Evolutionary conservation across 176 grass and related monocot genomes (phyloP), one percentile per base, ranked within the genome.

Genomic region (Thalia dealbata): DNA sequence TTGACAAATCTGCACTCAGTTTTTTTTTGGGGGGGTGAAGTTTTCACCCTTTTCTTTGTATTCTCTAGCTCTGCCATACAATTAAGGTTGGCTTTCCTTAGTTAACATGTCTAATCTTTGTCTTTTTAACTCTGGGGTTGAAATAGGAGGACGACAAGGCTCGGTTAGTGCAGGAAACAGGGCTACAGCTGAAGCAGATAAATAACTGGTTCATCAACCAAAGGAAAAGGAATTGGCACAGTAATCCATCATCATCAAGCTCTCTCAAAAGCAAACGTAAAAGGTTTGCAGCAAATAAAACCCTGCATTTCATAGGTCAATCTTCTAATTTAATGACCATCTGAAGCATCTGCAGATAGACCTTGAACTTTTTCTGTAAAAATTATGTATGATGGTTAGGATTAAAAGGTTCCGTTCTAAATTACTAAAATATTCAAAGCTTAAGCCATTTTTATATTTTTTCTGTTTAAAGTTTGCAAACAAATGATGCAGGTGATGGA

Each of bases 131-230:
- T 38, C 1, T 38, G 32, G 19, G 54, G 54, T 58, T 19, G 6
- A 58, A n/a, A 69, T 82, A 97, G 93, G 93, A 97, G 81, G 93
- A 97, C 62, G 93, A 97, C 75, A 97, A 97, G 55, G 89, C 89
- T 35, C 74, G 81, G 16, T 80, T 97, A 71, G 93, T 97, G 32
- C 89, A 97, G 71, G 93, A 97, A 81, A 92, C 93, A 72, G 93
- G 93, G 32, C 43, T 97, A 50, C 93, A 97, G 70, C 84, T 97
- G 23, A 97, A 97, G 83, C 93, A 97, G 73, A 97, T 97, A 28
- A 97, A 97, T 79, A 97, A 97, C 52, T 97, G 93, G 93, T 97
- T 97, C 58, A 97, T 97, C 77, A 97, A 97, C 74, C 93, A 97
- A 65, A 91, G 93, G 70, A 97, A 97, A 76, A 82, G 93, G 67